Base-by-base conservation (phyloP, 2,329 filamentous ascomycete species). In the Calonectria pseudoreteaudii region DNA sequence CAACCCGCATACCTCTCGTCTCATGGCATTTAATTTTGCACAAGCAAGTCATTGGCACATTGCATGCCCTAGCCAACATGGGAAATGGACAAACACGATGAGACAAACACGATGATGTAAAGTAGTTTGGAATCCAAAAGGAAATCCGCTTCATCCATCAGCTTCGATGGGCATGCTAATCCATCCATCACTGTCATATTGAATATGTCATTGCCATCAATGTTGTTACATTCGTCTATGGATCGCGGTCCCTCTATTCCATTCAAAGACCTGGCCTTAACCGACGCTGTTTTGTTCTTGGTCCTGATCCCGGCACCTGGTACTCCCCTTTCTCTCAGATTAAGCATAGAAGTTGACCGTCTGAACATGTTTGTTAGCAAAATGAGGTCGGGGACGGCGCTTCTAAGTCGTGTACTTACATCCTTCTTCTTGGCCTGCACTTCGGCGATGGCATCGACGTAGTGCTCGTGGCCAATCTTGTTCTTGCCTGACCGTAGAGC, bases 401-500 rank as follows among this genome's bases (percentile, higher is more conserved):
- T 2, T 28, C 18, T 71, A 1, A n/a, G 20, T 20, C 4, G 7
- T 65, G 26, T 62, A 88, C 90, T 87, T 81, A 91, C 90, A 76
- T 97, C 95, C 91, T 97, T 97, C 94, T 98, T 98, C 93, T 98
- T 93, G 76, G 94, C 93, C 85, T 96, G 95, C 80, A 99, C 97
- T 87, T 99, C 97, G 47, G 95, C 91, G 85, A 99, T 98, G 74
- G 97, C 97, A 88, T 99, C 97, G 66, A 99, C 97, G 83, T 98
- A 99, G 86, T 99, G 95, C 88, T 99, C 97, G 84, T 99, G 97
- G 74, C 94, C 94, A 83, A 99, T 97, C 91, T 98, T 98, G 87
- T 93, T 95, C 90, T 98, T 96, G 75, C 97, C 97, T 85, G 93
- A 95, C 80, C 97, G 92, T 82, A 99, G 88, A 34, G 97, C 97